A percentile compares a stretch with the other conserved stretches of the same genome.
Conservation (phyloP, 306 rosid species). For the Gastrolobium bilobum region DNA sequence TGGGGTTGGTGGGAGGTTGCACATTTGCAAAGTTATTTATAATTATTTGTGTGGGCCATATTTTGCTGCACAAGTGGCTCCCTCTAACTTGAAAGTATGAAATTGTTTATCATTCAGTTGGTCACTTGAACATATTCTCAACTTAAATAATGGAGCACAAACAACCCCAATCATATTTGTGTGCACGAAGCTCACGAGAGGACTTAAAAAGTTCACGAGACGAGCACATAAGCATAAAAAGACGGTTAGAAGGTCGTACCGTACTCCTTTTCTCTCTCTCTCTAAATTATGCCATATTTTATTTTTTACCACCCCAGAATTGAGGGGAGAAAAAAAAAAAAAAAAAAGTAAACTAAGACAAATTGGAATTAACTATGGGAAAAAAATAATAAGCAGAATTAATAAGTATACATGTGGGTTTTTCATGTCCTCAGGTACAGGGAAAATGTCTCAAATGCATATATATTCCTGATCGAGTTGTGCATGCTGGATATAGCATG, state of each 20-base stretch:
- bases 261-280: background rate
- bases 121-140: constrained; percentile 33
- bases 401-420: constrained; percentile 5
- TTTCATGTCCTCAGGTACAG: background rate
- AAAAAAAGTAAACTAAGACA: constrained; percentile 15
- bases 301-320: constrained; percentile 20
- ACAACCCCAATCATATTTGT: constrained; percentile 26
- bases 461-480: background rate
- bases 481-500: constrained; percentile 8
- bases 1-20: background rate
- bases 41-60: constrained; percentile 37
- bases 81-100: constrained; percentile 33
- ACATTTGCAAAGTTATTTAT: background rate
- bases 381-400: background rate
- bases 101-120: constrained; percentile 35
- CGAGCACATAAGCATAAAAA: constrained; percentile 54
- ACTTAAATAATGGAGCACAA: constrained; percentile 56
- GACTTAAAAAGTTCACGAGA: constrained; percentile 66
- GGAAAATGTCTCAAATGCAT: background rate
- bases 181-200: constrained; percentile 62
- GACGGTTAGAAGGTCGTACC: constrained; percentile 53
- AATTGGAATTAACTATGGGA: background rate
- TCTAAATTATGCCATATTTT: constrained; percentile 14
- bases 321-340: background rate
- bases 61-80: constrained; percentile 29